These are phyloP conservation scores for Tetraselmis striata DNA, from an alignment of 139 green algal species.

Conservation along the genomic window DNA sequence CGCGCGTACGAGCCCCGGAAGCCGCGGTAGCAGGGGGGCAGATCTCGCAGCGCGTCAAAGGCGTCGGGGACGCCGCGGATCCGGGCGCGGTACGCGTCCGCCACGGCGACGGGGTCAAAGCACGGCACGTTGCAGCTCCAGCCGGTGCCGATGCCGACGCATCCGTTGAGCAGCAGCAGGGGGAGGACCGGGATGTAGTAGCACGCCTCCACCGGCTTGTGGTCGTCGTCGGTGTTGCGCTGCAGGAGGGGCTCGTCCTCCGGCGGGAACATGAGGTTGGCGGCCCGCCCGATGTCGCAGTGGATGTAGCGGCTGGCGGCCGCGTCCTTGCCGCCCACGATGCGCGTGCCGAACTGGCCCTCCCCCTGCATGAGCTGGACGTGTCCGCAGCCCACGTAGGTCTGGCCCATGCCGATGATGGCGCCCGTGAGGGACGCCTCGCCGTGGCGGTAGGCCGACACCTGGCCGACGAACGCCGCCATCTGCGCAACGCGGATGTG, in stretches of 20 bases:
- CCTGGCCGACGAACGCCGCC: constrained; percentile 7
- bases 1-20: too few species aligned
- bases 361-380: too few species aligned
- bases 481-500: constrained; percentile 23
- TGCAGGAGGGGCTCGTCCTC: constrained; percentile 8
- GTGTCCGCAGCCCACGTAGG: constrained; percentile 28
- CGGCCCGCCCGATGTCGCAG: background rate
- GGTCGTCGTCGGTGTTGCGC: constrained; percentile 4
- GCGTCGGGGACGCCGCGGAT: too few species aligned
- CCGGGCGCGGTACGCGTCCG: too few species aligned
- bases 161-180: constrained; percentile 18
- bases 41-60: too few species aligned
- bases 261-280: background rate
- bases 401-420: constrained; percentile 27
- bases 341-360: constrained; percentile 21
- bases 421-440: constrained; percentile 14
- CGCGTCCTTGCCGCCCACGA: constrained; percentile 8
- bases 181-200: constrained; percentile 16
- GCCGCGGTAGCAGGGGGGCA: too few species aligned
- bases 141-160: too few species aligned
- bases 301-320: constrained; percentile 25
- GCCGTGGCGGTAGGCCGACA: constrained; percentile 21
- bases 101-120: too few species aligned
- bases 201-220: constrained; percentile 3
- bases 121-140: too few species aligned